Percentiles rank a stretch among this genome's conserved stretches.
Conservation (phyloP, 2,329 filamentous ascomycete genomes). For the Xylaria sp. region DNA sequence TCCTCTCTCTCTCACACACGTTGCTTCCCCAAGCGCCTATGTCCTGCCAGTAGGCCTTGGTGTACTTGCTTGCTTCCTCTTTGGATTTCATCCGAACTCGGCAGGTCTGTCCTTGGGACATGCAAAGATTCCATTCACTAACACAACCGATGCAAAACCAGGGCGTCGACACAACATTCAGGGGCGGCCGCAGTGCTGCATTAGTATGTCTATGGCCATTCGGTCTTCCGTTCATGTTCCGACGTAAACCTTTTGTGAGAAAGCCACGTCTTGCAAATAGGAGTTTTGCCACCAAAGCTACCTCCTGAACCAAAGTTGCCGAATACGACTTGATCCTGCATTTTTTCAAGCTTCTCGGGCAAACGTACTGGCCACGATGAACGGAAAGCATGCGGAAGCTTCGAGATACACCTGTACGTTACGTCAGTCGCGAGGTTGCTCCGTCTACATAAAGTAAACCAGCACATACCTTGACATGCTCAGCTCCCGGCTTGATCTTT, state of each 20-base stretch:
- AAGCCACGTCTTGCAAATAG: neutral
- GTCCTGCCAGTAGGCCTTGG: too few relatives aligned
- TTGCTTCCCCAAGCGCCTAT: too few relatives aligned
- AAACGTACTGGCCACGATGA: slow-evolving; percentile 63
- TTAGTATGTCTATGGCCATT: too few relatives aligned
- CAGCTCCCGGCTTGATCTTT: slow-evolving; percentile 86
- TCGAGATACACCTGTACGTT: slow-evolving; percentile 55
- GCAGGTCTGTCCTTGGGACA: too few relatives aligned
- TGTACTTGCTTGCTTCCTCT: too few relatives aligned
- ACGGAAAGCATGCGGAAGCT: slow-evolving; percentile 59
- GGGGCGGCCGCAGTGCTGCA: too few relatives aligned
- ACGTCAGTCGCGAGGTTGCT: neutral
- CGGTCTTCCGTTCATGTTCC: neutral
- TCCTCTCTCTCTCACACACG: too few relatives aligned
- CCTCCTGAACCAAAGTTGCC: neutral
- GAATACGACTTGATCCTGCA: neutral
- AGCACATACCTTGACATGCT: slow-evolving; percentile 74
- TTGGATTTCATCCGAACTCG: too few relatives aligned
- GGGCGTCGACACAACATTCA: too few relatives aligned
- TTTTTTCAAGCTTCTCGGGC: slow-evolving; percentile 44
- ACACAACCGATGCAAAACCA: too few relatives aligned
- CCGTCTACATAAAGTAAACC: neutral
- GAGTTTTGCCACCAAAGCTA: neutral
- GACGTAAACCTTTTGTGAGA: neutral
- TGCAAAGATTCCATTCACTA: too few relatives aligned